These are phyloP conservation scores for Chrysoporthe austroafricana DNA, from an alignment of 2,329 filamentous ascomycete genomes.

Conservation along the genomic window DNA sequence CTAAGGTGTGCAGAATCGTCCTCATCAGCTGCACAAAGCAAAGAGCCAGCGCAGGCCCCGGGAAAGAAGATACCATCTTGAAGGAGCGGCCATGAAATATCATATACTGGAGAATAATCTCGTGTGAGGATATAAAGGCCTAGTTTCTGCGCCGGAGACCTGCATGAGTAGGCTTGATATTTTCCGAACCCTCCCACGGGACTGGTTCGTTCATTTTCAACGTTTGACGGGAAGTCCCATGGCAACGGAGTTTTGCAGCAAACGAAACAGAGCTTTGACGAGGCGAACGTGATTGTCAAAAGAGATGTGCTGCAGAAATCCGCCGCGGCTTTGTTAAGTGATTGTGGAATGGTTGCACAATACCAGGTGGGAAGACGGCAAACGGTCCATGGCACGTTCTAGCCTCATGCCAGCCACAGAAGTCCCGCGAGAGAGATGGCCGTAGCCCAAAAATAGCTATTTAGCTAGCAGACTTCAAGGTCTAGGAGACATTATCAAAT, in stretches of 20 bases:
- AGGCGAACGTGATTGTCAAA: neutral
- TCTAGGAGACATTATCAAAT: neutral
- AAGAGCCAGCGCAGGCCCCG: conserved; percentile 12
- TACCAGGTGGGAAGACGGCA: neutral
- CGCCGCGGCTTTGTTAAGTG: neutral
- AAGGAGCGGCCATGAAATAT: neutral
- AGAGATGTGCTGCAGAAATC: conserved; percentile 5
- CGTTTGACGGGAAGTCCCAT: neutral
- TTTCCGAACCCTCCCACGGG: neutral
- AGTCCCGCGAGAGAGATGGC: neutral
- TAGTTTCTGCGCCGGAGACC: neutral
- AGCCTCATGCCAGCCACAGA: neutral
- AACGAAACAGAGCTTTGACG: conserved; percentile 12
- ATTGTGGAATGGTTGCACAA: conserved; percentile 18
- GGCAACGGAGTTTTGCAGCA: conserved; percentile 5
- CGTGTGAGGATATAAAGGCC: neutral
- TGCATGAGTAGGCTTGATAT: neutral
- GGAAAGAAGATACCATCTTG: conserved; percentile 10
- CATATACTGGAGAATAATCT: neutral
- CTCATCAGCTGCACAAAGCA: conserved; percentile 14
- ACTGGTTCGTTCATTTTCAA: conserved; percentile 6
- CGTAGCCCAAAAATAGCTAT: neutral
- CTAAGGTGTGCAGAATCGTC: conserved; percentile 4
- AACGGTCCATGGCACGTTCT: conserved; percentile 2
- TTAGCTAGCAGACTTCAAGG: neutral